A percentile compares a stretch with the other conserved stretches of the same genome.
Conservation (phyloP, 441 rosid genomes). For the Macaranga tanarius region DNA sequence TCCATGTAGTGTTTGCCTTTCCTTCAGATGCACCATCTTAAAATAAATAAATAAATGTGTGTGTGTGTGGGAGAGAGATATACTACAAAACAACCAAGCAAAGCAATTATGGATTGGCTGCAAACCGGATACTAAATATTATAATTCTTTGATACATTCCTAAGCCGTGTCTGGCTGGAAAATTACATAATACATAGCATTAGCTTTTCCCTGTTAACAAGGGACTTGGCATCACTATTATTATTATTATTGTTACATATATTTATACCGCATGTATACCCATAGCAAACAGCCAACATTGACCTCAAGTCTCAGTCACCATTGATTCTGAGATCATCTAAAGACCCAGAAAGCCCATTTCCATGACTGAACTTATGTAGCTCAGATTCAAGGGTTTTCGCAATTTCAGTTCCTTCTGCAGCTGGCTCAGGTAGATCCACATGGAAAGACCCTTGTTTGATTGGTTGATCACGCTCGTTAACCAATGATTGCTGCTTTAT, state of each 20-base stretch:
- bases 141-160: conserved; percentile 23
- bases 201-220: not conserved
- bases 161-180: conserved; percentile 20
- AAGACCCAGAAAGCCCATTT: conserved; percentile 38
- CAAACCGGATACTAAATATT: conserved; percentile 7
- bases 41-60: no score
- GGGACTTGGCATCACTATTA: conserved; percentile 16
- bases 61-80: no score
- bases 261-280: conserved; percentile 8
- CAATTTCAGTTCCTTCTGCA: conserved; percentile 57
- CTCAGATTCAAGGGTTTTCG: conserved; percentile 71
- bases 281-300: conserved; percentile 8
- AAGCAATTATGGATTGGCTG: no score
- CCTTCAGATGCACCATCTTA: no score
- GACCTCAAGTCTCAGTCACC: conserved; percentile 27
- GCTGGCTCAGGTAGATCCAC: conserved; percentile 71
- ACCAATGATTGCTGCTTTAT: conserved; percentile 59
- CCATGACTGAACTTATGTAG: conserved; percentile 60
- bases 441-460: conserved; percentile 87
- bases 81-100: no score
- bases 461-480: conserved; percentile 38
- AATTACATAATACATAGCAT: conserved; percentile 7
- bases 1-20: no score
- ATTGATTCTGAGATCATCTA: conserved; percentile 33
- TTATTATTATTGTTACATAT: conserved; percentile 16